These are phyloP conservation scores for Blastobotrys apis DNA, from an alignment of 1,139 yeast genomes.

Conservation along the genomic window DNA sequence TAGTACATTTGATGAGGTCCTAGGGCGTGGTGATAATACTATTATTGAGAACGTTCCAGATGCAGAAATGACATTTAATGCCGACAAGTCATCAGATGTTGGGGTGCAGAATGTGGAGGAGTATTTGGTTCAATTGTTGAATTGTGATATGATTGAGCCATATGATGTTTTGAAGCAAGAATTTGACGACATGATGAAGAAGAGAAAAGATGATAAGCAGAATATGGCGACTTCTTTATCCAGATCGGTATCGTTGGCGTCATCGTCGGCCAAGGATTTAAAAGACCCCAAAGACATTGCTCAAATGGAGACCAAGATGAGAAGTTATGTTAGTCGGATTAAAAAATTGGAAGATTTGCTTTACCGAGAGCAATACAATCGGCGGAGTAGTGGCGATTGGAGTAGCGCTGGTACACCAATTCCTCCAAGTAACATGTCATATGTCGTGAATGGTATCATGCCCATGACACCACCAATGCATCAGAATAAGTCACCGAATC, in stretches of 20 bases:
- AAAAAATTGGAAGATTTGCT: slow-evolving; percentile 38
- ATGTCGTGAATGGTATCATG: slow-evolving; percentile 7
- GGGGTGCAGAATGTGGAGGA: slow-evolving; percentile 16
- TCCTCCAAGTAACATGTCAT: slow-evolving; percentile 8
- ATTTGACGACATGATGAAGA: slow-evolving; percentile 25
- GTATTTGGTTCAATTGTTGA: slow-evolving; percentile 23
- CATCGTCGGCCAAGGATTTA: background rate
- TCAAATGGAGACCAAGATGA: slow-evolving; percentile 17
- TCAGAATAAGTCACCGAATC: background rate
- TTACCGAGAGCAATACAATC: slow-evolving; percentile 34
- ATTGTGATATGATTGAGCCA: slow-evolving; percentile 24
- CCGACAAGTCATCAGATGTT: slow-evolving; percentile 6
- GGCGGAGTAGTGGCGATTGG: slow-evolving; percentile 12
- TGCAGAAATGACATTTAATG: slow-evolving; percentile 8
- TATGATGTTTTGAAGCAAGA: slow-evolving; percentile 25
- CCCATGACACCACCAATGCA: slow-evolving; percentile 13
- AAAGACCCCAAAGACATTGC: background rate
- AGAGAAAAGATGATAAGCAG: slow-evolving; percentile 4
- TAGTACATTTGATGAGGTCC: slow-evolving; percentile 13
- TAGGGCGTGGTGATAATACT: background rate
- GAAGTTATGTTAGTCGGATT: slow-evolving; percentile 37
- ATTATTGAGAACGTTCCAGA: slow-evolving; percentile 5
- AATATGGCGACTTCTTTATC: background rate
- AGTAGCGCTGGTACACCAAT: slow-evolving; percentile 7
- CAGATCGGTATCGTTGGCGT: background rate